Evolutionary conservation across 176 grass and related monocot genomes (phyloP), one percentile per base, ranked within the genome.

Genomic region (Hordeum vulgare): DNA sequence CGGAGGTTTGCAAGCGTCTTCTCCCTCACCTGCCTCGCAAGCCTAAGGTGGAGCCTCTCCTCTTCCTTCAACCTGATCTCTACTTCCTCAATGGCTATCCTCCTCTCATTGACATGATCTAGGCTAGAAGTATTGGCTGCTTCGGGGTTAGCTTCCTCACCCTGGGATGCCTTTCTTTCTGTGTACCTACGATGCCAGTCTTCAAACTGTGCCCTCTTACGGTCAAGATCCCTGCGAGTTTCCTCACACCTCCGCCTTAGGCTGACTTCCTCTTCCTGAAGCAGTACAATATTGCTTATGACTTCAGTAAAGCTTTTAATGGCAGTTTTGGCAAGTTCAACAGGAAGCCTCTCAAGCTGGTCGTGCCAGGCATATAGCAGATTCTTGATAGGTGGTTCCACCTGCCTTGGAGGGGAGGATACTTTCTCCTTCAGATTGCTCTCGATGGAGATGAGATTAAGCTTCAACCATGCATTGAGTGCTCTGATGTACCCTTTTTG

Each of bases 371-470:
- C 82, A 74, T 86, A 77, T 57, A 98, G 86, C 59, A 98, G 86
- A 75, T 89, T 53, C 74, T 95, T 93, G 68, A 98, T 95, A 18
- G 86, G 90, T 53, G 92, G 89, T 73, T 90, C 86, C 49, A 79
- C 27, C 34, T 79, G 85, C 58, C 90, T 87, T 71, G 90, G 84
- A 79, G 92, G 95, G 37, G 95, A 98, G 13, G 88, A 89, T 17
- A 95, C 96, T 77, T 93, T 91, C 51, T 95, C 96, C 72, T 95
- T 98, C 80, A 95, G 80, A 74, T 81, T 95, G 79, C 90, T 93
- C 80, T 98, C 96, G 9, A 98, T 98, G 8, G 96, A 93, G 66
- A 98, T 88, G 57, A 97, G 74, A 65, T 92, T 97, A 62, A 94
- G 84, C 83, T 87, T 94, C 60, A 97, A 84, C 95, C 95, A 97